phyloP scores from a whole-genome alignment of 2,329 filamentous ascomycete genomes.

The Sporothrix inflata region DNA sequence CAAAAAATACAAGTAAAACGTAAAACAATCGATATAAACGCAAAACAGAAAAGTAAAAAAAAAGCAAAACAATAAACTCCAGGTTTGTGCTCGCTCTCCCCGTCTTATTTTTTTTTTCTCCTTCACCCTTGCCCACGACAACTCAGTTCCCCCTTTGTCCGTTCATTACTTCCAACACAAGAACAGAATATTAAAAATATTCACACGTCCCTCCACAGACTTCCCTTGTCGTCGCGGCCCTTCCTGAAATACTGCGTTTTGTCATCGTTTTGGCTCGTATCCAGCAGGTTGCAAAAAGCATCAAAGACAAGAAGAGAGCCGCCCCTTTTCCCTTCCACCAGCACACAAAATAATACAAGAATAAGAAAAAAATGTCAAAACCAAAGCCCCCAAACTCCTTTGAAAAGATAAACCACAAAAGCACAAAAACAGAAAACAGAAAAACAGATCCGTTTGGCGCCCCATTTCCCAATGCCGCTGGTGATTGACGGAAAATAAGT shows the following conservation, averaged over 20 bases:
- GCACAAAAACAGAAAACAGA: background rate
- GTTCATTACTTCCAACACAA: conserved; percentile 1
- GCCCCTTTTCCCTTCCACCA: background rate
- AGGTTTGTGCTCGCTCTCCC: background rate
- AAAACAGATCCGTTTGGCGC: background rate
- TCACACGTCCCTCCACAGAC: background rate
- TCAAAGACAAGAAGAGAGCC: background rate
- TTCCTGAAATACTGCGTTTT: background rate
- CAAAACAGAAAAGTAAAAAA: background rate
- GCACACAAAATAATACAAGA: background rate
- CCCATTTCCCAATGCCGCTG: conserved; percentile 23
- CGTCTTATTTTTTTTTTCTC: background rate
- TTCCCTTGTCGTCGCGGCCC: background rate
- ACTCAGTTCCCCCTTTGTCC: background rate
- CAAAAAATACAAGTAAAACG: background rate
- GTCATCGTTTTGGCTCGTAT: background rate
- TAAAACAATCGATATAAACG: background rate
- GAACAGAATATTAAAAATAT: background rate
- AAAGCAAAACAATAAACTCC: conserved; percentile 6
- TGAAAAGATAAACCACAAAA: background rate
- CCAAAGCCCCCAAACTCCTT: conserved; percentile 8
- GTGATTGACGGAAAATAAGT: conserved; percentile 23
- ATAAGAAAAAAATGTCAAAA: background rate
- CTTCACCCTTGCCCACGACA: background rate
- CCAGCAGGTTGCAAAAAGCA: background rate